These are phyloP conservation scores for Myxozyma mucilagina DNA, from an alignment of 805 yeast species.

Conservation along the genomic window DNA sequence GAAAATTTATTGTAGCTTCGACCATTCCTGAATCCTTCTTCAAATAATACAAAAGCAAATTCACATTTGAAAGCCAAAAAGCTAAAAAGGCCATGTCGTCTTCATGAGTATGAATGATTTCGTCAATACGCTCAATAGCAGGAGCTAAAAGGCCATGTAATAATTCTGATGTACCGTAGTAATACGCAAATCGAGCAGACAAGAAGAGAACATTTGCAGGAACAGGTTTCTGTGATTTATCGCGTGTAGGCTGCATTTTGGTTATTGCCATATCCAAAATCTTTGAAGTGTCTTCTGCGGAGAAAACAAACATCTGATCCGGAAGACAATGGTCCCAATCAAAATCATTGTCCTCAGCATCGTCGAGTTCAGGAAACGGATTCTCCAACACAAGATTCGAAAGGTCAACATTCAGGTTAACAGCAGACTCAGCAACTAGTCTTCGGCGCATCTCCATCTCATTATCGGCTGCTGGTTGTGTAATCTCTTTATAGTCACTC, in stretches of 20 bases:
- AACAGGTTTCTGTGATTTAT: slow-evolving; percentile 42
- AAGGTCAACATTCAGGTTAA: slow-evolving; percentile 40
- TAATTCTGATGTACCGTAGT: slow-evolving; percentile 40
- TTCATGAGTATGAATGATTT: slow-evolving; percentile 38
- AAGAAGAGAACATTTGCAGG: slow-evolving; percentile 48
- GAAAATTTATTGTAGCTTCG: slow-evolving; percentile 37
- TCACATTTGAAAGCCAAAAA: slow-evolving; percentile 84
- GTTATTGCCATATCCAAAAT: slow-evolving; percentile 44
- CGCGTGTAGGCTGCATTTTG: slow-evolving; percentile 42
- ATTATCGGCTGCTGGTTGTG: slow-evolving; percentile 6
- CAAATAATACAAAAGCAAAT: slow-evolving; percentile 75
- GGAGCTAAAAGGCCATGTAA: slow-evolving; percentile 38
- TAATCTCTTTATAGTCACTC: slow-evolving; percentile 35
- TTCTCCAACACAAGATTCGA: slow-evolving; percentile 32
- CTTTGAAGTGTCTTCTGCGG: slow-evolving; percentile 41
- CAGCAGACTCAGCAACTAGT: slow-evolving; percentile 37
- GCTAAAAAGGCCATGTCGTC: slow-evolving; percentile 51
- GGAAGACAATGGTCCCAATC: slow-evolving; percentile 46
- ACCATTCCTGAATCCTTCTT: slow-evolving; percentile 57
- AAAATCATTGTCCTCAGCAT: slow-evolving; percentile 37
- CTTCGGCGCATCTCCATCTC: slow-evolving; percentile 31
- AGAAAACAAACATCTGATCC: slow-evolving; percentile 45
- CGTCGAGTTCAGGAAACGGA: slow-evolving; percentile 26
- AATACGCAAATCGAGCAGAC: slow-evolving; percentile 44
- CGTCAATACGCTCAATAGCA: slow-evolving; percentile 38